Percentiles rank a stretch among this genome's conserved stretches.
Conservation (phyloP, 108 stramenopile genomes). For the Skeletonema potamos region DNA sequence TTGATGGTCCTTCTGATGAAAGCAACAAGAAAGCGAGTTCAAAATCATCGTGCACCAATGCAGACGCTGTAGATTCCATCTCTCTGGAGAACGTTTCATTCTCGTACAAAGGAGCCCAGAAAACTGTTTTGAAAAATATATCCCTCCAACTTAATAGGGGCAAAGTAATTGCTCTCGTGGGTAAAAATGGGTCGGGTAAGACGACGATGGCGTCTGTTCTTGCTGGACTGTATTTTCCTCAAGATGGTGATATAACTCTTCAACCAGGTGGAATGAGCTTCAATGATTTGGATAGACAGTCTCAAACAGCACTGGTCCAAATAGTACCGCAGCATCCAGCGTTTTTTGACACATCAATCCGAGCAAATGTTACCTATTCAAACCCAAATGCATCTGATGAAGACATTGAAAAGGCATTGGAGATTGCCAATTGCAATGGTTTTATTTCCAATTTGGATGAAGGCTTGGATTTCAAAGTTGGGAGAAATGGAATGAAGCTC, state of each 20-base stretch:
- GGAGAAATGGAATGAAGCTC: slow-evolving; percentile 83
- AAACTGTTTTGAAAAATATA: slow-evolving; percentile 64
- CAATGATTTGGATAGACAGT: slow-evolving; percentile 45
- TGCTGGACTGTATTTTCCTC: slow-evolving; percentile 85
- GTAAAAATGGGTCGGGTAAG: slow-evolving; percentile 93
- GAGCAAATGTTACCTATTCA: slow-evolving; percentile 82
- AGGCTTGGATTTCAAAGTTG: slow-evolving; percentile 82
- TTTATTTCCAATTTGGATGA: slow-evolving; percentile 73
- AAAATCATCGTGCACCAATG: slow-evolving; percentile 1
- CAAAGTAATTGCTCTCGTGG: slow-evolving; percentile 87
- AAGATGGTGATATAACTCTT: slow-evolving; percentile 46
- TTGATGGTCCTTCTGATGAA: slow-evolving; percentile 34
- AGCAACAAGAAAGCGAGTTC: neutral
- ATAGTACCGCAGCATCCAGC: slow-evolving; percentile 92
- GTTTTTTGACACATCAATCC: slow-evolving; percentile 74
- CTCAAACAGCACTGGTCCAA: slow-evolving; percentile 71
- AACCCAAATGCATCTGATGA: slow-evolving; percentile 55
- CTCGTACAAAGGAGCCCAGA: slow-evolving; percentile 55
- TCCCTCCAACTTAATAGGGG: slow-evolving; percentile 73
- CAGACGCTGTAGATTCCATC: slow-evolving; percentile 50
- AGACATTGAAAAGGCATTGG: slow-evolving; percentile 54
- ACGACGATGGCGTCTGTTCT: slow-evolving; percentile 82
- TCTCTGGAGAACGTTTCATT: slow-evolving; percentile 65
- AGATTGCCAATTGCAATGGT: slow-evolving; percentile 64
- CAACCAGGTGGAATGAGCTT: slow-evolving; percentile 45